These are phyloP conservation scores for Boletus coccyginus DNA, from an alignment of 768 basidiomycete genomes.

Conservation along the genomic window DNA sequence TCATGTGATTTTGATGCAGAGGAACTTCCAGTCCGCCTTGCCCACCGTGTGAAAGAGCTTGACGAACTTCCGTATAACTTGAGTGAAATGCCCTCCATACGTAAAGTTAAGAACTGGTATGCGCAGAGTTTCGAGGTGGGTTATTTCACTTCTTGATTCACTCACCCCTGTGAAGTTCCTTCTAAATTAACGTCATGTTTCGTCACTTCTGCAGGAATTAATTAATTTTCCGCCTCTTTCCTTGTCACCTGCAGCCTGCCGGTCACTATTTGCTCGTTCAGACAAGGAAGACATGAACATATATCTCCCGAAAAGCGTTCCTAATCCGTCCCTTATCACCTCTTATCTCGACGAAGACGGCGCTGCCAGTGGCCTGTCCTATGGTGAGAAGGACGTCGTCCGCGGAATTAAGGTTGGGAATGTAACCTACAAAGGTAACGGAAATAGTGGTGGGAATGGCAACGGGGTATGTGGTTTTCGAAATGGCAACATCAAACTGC, in stretches of 20 bases:
- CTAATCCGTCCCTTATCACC: conserved; percentile 13
- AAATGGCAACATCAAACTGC: conserved; percentile 15
- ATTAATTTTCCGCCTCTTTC: conserved; percentile 12
- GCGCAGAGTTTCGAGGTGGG: conserved; percentile 19
- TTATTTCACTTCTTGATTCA: background rate
- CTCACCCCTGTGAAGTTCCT: background rate
- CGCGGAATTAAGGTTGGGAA: conserved; percentile 12
- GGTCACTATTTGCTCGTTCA: conserved; percentile 8
- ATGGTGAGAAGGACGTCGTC: conserved; percentile 16
- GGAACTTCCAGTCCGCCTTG: conserved; percentile 16
- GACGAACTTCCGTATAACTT: conserved; percentile 16
- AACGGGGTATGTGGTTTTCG: conserved; percentile 12
- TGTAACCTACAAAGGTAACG: conserved; percentile 15
- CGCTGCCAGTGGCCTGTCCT: conserved; percentile 1
- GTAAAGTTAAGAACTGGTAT: conserved; percentile 20
- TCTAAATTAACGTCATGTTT: background rate
- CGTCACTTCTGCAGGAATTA: conserved; percentile 6
- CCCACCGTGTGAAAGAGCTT: conserved; percentile 18
- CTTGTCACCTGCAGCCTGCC: conserved; percentile 12
- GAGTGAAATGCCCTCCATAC: conserved; percentile 18
- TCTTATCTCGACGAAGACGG: conserved; percentile 31
- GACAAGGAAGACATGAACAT: conserved; percentile 15
- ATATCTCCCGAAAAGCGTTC: conserved; percentile 13
- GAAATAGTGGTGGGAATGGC: conserved; percentile 21
- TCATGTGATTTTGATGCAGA: background rate